A percentile compares a stretch with the other conserved stretches of the same genome.
Conservation (phyloP, 2,329 filamentous ascomycete genomes). For the Purpureocillium takamizusanense region DNA sequence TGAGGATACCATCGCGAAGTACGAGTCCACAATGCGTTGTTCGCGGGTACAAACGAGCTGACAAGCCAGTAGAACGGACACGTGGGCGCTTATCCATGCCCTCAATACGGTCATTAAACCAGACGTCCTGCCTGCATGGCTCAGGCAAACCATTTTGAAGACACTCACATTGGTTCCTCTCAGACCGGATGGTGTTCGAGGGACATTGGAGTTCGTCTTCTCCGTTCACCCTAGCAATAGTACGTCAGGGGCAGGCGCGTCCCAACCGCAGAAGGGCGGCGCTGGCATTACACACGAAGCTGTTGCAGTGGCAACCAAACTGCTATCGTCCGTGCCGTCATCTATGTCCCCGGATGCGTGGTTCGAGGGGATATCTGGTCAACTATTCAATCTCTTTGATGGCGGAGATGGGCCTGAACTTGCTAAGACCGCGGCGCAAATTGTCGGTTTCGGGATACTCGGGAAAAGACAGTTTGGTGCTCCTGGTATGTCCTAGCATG, state of each 20-base stretch:
- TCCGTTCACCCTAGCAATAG: slow-evolving; percentile 52
- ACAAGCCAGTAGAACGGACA: slow-evolving; percentile 17
- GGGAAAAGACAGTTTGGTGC: slow-evolving; percentile 55
- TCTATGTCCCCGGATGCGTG: slow-evolving; percentile 45
- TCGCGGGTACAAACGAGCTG: slow-evolving; percentile 2
- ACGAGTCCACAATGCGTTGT: slow-evolving; percentile 10
- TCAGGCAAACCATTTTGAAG: slow-evolving; percentile 47
- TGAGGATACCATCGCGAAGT: slow-evolving; percentile 40
- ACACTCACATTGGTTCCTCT: slow-evolving; percentile 53
- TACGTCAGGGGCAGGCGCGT: slow-evolving; percentile 27
- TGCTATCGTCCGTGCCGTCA: slow-evolving; percentile 51
- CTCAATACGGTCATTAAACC: slow-evolving; percentile 58
- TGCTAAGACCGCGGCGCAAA: slow-evolving; percentile 25
- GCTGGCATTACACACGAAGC: slow-evolving; percentile 61
- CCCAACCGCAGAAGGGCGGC: slow-evolving; percentile 42
- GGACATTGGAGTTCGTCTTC: slow-evolving; percentile 63
- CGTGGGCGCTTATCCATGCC: slow-evolving; percentile 48
- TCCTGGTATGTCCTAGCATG: slow-evolving; percentile 32
- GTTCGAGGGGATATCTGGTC: slow-evolving; percentile 51
- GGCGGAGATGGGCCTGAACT: slow-evolving; percentile 31
- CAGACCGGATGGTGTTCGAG: slow-evolving; percentile 53
- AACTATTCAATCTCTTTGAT: slow-evolving; percentile 54
- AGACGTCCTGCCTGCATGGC: slow-evolving; percentile 46
- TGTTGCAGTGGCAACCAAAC: slow-evolving; percentile 50
- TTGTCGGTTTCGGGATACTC: slow-evolving; percentile 50